Evolutionary conservation across 306 rosid species (phyloP), one percentile per base, ranked within the genome.

Genomic region (Vicia sativa): DNA sequence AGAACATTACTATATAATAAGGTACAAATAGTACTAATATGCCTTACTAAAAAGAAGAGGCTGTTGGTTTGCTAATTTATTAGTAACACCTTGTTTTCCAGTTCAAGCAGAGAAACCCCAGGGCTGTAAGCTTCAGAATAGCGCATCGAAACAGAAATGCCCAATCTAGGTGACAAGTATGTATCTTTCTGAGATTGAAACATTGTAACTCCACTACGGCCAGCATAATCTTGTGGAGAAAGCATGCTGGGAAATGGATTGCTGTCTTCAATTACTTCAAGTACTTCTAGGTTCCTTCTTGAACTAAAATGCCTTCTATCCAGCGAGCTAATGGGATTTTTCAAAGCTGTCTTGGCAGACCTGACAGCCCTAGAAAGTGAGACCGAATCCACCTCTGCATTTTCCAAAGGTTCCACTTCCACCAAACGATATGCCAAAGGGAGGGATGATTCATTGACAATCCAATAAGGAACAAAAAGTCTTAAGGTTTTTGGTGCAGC

Each of bases 401-500:
- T 88, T 67, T 90, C 97, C n/a, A 29, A 55, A 62, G 97, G 87
- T 77, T 90, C 99, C 37, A 88, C 91, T 79, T 90, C 99, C 56
- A 93, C 97, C 80, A 93, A 82, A 56, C 89, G 95, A 78, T 93
- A 93, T 65, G 89, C 85, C 84, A 93, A 78, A 54, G 91, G 34
- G 58, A 93, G 70, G 79, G 89, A 82, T 42, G 96, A 82, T 69
- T 93, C 92, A 21, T 93, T 88, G 39, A 82, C 84, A 78, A 93
- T 89, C 99, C 99, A 93, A 78, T 93, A 93, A 18, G 99, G 96
- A 45, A 93, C 96, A 79, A 82, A 88, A 72, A 93, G 81, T 76
- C 97, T 90, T 13, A 88, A 70, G 57, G 87, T 90, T 85, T 90
- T 90, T 54, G 97, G 95, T 18, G 97, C 96, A 63, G 82, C 85